Conservation (phyloP, 495 filamentous ascomycete species). For the Penicillium odoratum region DNA sequence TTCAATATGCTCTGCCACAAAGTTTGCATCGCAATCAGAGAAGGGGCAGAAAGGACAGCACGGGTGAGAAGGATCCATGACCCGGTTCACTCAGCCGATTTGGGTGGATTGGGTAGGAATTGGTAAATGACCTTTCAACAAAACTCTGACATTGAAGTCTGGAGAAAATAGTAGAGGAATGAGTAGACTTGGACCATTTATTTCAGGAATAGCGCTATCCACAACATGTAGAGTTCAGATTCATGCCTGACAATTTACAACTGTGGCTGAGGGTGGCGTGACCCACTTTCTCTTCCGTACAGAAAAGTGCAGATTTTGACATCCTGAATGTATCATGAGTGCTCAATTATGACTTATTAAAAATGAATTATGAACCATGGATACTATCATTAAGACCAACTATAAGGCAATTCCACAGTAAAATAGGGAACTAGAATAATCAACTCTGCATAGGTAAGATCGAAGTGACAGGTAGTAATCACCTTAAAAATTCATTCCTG, state of each 20-base stretch:
- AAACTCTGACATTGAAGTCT: neutral
- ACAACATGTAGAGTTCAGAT: neutral
- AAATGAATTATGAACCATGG: no score
- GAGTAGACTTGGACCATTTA: no score
- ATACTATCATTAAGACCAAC: no score
- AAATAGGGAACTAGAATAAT: no score
- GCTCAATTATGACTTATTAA: neutral
- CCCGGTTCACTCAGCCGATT: constrained; percentile 2
- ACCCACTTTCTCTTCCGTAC: neutral
- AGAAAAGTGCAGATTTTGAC: neutral
- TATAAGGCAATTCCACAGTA: no score
- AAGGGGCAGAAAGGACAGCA: constrained; percentile 59
- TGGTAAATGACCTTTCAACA: neutral
- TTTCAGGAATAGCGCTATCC: no score
- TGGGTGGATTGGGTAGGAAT: neutral
- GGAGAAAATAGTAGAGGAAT: no score
- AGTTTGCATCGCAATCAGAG: constrained; percentile 46
- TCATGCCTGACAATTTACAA: neutral
- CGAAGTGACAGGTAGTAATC: no score
- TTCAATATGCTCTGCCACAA: constrained; percentile 58
- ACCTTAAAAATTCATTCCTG: no score
- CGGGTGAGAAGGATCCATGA: constrained; percentile 28
- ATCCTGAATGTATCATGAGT: neutral
- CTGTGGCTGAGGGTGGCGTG: neutral
- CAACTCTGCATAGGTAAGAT: no score